Conservation (phyloP, 129 eudicot species). For the Arctium lappa region DNA sequence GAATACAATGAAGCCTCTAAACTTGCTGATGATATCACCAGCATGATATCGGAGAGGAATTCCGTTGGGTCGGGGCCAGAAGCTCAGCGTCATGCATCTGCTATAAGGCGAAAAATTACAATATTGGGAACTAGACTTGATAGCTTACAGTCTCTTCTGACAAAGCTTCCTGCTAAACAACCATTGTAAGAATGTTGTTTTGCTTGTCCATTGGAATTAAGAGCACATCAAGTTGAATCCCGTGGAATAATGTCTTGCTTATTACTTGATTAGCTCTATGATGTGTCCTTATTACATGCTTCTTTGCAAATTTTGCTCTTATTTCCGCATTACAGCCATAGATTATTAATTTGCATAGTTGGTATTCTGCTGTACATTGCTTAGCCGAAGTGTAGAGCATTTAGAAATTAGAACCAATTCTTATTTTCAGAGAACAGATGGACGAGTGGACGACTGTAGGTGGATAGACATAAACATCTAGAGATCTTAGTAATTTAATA, state of each 20-base stretch:
- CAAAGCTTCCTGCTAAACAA: conserved; percentile 81
- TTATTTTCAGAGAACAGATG: neutral
- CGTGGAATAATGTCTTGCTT: neutral
- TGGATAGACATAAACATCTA: neutral
- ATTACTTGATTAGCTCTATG: neutral
- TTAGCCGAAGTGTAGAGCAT: neutral
- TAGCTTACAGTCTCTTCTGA: conserved; percentile 56
- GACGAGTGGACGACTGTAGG: neutral
- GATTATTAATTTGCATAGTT: neutral
- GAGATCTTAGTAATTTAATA: neutral
- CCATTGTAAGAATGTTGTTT: conserved; percentile 43
- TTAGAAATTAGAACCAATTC: neutral
- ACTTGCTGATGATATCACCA: conserved; percentile 67
- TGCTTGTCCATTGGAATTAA: neutral
- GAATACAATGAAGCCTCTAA: conserved; percentile 75
- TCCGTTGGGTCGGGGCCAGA: conserved; percentile 64
- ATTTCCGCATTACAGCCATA: neutral
- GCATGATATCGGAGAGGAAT: conserved; percentile 76
- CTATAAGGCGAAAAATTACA: conserved; percentile 71
- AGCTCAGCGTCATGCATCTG: conserved; percentile 76
- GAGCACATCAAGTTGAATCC: neutral
- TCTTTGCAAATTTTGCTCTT: neutral
- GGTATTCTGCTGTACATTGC: neutral
- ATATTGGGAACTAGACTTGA: conserved; percentile 78
- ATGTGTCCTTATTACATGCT: neutral